phyloP scores from a whole-genome alignment of 441 rosid species.

The Gossypium gossypioides region DNA sequence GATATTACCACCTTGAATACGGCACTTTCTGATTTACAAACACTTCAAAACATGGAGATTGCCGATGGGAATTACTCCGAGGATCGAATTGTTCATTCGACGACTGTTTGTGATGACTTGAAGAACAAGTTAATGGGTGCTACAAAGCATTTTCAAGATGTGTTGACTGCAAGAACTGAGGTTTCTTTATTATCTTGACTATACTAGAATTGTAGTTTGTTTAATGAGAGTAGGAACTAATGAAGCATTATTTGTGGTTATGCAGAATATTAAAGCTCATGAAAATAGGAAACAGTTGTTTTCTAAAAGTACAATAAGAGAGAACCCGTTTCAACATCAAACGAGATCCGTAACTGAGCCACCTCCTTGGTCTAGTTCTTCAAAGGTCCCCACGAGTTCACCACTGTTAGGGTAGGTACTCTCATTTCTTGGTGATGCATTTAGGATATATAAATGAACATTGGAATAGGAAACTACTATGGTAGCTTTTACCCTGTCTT shows the following conservation, averaged over 20 bases:
- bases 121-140: conserved; percentile 76
- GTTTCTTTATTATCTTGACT: conserved; percentile 16
- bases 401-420: conserved; percentile 46
- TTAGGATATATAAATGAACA: background rate
- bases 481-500: background rate
- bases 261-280: conserved; percentile 85
- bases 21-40: conserved; percentile 74
- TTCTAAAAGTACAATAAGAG: conserved; percentile 57
- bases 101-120: conserved; percentile 72
- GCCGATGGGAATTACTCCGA: conserved; percentile 62
- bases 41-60: conserved; percentile 71
- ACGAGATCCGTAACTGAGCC: conserved; percentile 51
- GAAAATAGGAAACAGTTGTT: conserved; percentile 74
- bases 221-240: background rate
- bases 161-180: conserved; percentile 76
- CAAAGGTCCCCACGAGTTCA: conserved; percentile 32
- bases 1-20: conserved; percentile 59
- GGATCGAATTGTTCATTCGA: conserved; percentile 66
- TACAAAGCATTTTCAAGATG: conserved; percentile 70
- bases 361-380: conserved; percentile 76
- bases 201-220: background rate
- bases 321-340: conserved; percentile 38
- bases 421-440: background rate
- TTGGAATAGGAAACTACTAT: background rate
- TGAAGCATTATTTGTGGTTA: background rate